Percentiles rank a stretch among this genome's conserved stretches.
Conservation (phyloP, 805 yeast genomes). For the Pichia manshurica region DNA sequence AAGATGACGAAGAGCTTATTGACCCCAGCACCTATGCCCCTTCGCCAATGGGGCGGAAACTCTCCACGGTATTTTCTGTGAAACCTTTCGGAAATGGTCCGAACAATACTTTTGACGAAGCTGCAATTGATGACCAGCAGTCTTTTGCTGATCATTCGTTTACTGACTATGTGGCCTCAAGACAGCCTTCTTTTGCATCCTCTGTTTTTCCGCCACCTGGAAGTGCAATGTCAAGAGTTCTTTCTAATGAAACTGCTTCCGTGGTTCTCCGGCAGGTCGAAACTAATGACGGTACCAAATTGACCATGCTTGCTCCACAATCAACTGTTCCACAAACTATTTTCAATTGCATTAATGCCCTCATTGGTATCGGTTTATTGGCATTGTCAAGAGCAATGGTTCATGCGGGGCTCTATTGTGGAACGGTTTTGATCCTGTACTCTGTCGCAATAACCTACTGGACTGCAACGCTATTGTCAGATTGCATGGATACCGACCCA, state of each 20-base stretch:
- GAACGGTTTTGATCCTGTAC: constrained; percentile 48
- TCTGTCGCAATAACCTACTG: constrained; percentile 69
- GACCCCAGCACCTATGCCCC: constrained; percentile 70
- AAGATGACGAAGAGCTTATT: constrained; percentile 55
- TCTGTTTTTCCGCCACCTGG: constrained; percentile 12
- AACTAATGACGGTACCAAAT: constrained; percentile 60
- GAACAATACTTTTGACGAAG: constrained; percentile 28
- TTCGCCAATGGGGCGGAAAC: constrained; percentile 53
- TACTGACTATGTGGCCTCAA: constrained; percentile 23
- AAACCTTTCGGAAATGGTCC: constrained; percentile 8
- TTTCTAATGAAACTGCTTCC: constrained; percentile 26
- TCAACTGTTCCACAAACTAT: constrained; percentile 71
- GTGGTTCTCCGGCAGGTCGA: constrained; percentile 47
- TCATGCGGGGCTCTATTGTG: constrained; percentile 62
- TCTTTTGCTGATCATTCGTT: constrained; percentile 31
- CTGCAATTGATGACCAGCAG: constrained; percentile 33
- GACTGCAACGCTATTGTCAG: constrained; percentile 69
- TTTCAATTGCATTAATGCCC: constrained; percentile 59
- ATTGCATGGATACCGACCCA: constrained; percentile 73
- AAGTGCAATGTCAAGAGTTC: constrained; percentile 16
- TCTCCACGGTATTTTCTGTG: constrained; percentile 45
- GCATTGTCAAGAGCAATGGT: constrained; percentile 62
- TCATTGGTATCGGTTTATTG: constrained; percentile 63
- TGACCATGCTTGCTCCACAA: constrained; percentile 73
- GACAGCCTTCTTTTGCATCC: constrained; percentile 18